Percentiles rank a stretch among this genome's conserved stretches.
These are phyloP conservation scores for Aspergillus campestris DNA, from an alignment of 495 filamentous ascomycete species.

Conservation along the genomic window DNA sequence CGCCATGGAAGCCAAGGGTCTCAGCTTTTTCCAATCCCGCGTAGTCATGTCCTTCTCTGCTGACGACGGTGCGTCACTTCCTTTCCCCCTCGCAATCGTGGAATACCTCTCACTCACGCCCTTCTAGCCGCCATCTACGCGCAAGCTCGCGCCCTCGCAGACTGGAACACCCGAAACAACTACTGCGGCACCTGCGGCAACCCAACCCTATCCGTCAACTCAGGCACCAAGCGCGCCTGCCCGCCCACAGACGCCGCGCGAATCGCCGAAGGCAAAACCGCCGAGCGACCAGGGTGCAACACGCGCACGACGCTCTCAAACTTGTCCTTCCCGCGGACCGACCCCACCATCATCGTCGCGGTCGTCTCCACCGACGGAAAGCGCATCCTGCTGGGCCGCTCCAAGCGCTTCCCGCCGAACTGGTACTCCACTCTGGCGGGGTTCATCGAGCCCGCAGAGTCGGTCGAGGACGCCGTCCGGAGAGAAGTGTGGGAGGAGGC, in stretches of 20 bases:
- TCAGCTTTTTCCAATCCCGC: slow-evolving; percentile 51
- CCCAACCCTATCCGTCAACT: slow-evolving; percentile 76
- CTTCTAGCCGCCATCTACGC: slow-evolving; percentile 75
- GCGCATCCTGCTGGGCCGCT: slow-evolving; percentile 74
- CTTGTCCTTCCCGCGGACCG: slow-evolving; percentile 85
- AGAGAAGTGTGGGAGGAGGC: slow-evolving; percentile 95
- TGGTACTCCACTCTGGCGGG: slow-evolving; percentile 92
- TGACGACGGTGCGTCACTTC: slow-evolving; percentile 44
- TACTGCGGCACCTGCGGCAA: slow-evolving; percentile 87
- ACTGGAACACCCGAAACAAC: slow-evolving; percentile 91
- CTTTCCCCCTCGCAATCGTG: not conserved
- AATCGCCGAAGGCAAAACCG: slow-evolving; percentile 22
- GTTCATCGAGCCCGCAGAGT: slow-evolving; percentile 92
- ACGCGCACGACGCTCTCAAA: slow-evolving; percentile 64
- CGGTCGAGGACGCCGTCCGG: slow-evolving; percentile 88
- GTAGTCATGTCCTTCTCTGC: slow-evolving; percentile 50
- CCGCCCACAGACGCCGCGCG: slow-evolving; percentile 63
- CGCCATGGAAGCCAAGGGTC: slow-evolving; percentile 47
- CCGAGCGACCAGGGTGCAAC: slow-evolving; percentile 58
- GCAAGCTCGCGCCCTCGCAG: slow-evolving; percentile 78
- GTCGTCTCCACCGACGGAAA: slow-evolving; percentile 67
- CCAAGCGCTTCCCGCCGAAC: slow-evolving; percentile 69
- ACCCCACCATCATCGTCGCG: slow-evolving; percentile 93
- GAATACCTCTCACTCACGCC: slow-evolving; percentile 6
- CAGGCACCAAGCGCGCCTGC: slow-evolving; percentile 83